Percentiles rank a stretch among this genome's conserved stretches.
Conservation (phyloP, 176 grass and related monocot genomes). For the Avena atlantica region DNA sequence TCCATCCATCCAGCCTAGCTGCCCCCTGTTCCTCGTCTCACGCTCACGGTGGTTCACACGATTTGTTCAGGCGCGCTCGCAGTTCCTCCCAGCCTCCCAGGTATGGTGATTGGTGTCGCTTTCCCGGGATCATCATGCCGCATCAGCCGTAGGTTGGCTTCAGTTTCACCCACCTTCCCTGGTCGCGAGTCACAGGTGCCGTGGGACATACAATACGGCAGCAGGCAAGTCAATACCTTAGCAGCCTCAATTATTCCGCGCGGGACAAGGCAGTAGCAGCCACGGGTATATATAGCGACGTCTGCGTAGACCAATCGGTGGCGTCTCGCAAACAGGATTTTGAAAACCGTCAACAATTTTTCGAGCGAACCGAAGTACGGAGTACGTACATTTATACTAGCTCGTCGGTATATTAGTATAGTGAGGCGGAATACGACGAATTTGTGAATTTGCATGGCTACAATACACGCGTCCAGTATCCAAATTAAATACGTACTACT, state of each 20-base stretch:
- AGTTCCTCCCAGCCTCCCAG: background rate
- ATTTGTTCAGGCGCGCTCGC: too few species aligned
- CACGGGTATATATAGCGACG: background rate
- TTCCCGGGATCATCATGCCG: background rate
- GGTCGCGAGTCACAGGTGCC: background rate
- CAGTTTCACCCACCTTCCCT: background rate
- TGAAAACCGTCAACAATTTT: background rate
- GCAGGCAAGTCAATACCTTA: constrained; percentile 5
- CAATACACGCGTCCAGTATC: background rate
- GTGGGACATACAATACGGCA: background rate
- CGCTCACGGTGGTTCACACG: too few species aligned
- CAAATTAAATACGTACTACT: too few species aligned
- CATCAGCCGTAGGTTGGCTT: background rate
- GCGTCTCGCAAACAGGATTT: background rate
- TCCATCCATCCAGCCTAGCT: too few species aligned
- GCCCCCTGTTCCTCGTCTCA: too few species aligned
- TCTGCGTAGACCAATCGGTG: background rate
- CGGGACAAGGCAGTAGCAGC: background rate
- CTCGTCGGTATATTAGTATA: too few species aligned
- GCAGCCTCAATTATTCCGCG: background rate
- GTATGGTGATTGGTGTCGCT: background rate
- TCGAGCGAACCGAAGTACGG: background rate
- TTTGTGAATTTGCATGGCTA: too few species aligned
- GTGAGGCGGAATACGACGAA: background rate
- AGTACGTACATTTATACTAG: background rate